Percentiles rank a stretch among this genome's conserved stretches.
Conservation (phyloP, 768 basidiomycete genomes). For the Suillus bovinus region DNA sequence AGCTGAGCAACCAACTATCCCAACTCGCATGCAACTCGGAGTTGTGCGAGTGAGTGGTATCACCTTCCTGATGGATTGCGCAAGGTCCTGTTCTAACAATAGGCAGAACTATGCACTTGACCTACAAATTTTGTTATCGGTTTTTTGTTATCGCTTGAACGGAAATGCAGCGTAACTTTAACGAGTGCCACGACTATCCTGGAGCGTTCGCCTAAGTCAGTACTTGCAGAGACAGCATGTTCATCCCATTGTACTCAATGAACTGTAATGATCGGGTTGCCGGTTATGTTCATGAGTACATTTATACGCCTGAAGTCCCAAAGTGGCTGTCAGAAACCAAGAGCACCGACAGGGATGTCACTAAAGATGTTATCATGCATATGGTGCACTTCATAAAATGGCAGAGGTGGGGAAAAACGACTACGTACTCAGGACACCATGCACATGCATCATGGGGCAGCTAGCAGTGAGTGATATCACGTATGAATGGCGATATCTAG, state of each 20-base stretch:
- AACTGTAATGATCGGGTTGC: neutral
- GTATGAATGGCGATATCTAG: neutral
- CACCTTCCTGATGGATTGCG: neutral
- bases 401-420: neutral
- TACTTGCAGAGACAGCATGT: neutral
- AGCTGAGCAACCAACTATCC: neutral
- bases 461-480: neutral
- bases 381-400: neutral
- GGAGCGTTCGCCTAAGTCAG: neutral
- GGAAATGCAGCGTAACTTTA: too few relatives aligned
- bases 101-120: neutral
- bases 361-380: neutral
- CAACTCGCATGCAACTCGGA: neutral
- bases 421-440: neutral
- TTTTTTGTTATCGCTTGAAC: neutral
- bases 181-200: neutral
- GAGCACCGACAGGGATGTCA: neutral
- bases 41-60: neutral
- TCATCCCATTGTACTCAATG: neutral
- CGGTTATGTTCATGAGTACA: neutral
- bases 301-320: neutral
- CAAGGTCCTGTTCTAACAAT: neutral
- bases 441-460: neutral
- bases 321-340: neutral
- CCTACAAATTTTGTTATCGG: neutral